Evolutionary conservation across 768 basidiomycete genomes (phyloP).

Genomic region (Lentinula guzmanii): DNA sequence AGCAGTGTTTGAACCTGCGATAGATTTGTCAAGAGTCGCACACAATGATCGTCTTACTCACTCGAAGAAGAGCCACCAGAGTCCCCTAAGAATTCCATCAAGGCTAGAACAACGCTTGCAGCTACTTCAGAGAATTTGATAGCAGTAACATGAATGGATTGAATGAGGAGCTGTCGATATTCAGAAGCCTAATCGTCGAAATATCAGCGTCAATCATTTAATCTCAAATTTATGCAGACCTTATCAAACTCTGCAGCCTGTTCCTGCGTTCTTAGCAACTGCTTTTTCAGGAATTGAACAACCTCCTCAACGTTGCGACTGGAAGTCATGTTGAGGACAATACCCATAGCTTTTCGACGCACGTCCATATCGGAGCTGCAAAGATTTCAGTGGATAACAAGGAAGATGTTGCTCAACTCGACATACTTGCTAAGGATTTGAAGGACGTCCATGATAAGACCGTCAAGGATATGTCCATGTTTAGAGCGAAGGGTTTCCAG

Average conservation of each 20-base stretch:
- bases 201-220: background rate
- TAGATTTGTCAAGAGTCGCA: background rate
- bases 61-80: slow-evolving; percentile 25
- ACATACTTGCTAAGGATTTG: slow-evolving; percentile 78
- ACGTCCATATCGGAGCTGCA: slow-evolving; percentile 93
- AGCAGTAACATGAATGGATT: slow-evolving; percentile 94
- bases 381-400: background rate
- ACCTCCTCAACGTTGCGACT: slow-evolving; percentile 96
- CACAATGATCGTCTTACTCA: background rate
- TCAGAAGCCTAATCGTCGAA: slow-evolving; percentile 63
- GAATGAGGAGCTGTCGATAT: slow-evolving; percentile 93
- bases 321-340: slow-evolving; percentile 89
- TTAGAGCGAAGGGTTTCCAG: slow-evolving; percentile 76
- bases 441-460: slow-evolving; percentile 92
- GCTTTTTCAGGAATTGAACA: slow-evolving; percentile 94
- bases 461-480: slow-evolving; percentile 86
- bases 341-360: slow-evolving; percentile 82
- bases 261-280: slow-evolving; percentile 90
- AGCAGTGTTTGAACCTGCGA: background rate
- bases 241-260: slow-evolving; percentile 75
- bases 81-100: slow-evolving; percentile 94
- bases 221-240: slow-evolving; percentile 30
- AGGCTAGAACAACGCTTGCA: slow-evolving; percentile 86
- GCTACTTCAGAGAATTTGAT: slow-evolving; percentile 97
- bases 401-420: background rate